These are phyloP conservation scores for Vitis riparia DNA, from an alignment of 164 flowering plant genomes.

Conservation along the genomic window DNA sequence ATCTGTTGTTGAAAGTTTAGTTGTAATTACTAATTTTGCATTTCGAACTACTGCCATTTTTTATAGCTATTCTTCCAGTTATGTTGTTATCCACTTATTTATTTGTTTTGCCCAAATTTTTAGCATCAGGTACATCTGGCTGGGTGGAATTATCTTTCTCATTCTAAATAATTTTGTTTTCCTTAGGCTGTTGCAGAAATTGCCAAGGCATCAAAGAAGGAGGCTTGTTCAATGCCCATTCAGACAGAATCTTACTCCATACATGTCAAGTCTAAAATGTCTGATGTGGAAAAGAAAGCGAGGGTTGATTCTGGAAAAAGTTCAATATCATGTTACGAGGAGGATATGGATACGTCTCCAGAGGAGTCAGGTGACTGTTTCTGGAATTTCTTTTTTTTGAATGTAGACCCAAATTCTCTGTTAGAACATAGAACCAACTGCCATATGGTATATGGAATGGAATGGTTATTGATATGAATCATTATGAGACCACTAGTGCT, in stretches of 20 bases:
- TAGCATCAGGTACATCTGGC: neutral
- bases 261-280: conserved; percentile 40
- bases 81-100: too few species aligned
- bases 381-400: too few species aligned
- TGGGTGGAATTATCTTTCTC: conserved; percentile 1
- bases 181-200: conserved; percentile 85
- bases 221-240: conserved; percentile 52
- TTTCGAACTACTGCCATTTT: too few species aligned
- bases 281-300: conserved; percentile 26
- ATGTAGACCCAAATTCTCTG: neutral
- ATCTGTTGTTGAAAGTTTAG: too few species aligned
- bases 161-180: conserved; percentile 5
- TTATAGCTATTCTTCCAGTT: too few species aligned
- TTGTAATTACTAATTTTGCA: too few species aligned
- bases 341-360: conserved; percentile 11
- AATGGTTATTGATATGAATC: neutral
- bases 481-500: neutral
- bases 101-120: neutral
- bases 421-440: neutral
- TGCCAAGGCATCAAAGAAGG: conserved; percentile 67
- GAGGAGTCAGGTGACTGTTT: conserved; percentile 31
- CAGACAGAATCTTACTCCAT: conserved; percentile 39
- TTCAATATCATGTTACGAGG: conserved; percentile 13
- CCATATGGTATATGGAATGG: neutral
- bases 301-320: conserved; percentile 5